phyloP scores from a whole-genome alignment of 2,329 filamentous ascomycete species.

The Hymenoscyphus salicellus region DNA sequence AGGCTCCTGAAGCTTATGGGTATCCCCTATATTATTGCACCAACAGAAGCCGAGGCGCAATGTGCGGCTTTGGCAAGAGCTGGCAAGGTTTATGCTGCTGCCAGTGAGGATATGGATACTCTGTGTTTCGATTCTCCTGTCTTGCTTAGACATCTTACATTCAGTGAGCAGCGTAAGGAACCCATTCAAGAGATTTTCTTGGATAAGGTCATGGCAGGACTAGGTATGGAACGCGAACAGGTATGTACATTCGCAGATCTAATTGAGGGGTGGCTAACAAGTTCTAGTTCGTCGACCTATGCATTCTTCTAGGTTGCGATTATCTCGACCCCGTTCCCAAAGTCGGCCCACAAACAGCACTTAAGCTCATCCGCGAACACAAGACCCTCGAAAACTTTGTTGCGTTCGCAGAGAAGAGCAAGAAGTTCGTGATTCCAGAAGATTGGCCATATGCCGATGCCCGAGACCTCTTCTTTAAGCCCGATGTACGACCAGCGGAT shows the following conservation, averaged over 20 bases:
- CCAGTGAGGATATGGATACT: conserved; percentile 98
- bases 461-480: conserved; percentile 84
- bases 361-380: conserved; percentile 92
- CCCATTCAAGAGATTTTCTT: conserved; percentile 94
- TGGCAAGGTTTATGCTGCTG: conserved; percentile 94
- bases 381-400: conserved; percentile 84
- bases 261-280: conserved; percentile 5
- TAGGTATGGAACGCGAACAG: conserved; percentile 84
- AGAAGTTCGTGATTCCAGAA: conserved; percentile 83
- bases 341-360: conserved; percentile 83
- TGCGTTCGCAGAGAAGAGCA: conserved; percentile 71
- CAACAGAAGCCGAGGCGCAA: conserved; percentile 95
- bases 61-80: conserved; percentile 85
- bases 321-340: conserved; percentile 97
- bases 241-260: conserved; percentile 44
- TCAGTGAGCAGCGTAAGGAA: conserved; percentile 95
- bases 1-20: conserved; percentile 90
- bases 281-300: conserved; percentile 87
- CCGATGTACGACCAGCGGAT: conserved; percentile 80
- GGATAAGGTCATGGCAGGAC: conserved; percentile 78
- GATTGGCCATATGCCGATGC: conserved; percentile 96
- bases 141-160: conserved; percentile 86
- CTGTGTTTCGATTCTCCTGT: conserved; percentile 93
- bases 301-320: conserved; percentile 95
- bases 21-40: conserved; percentile 89